Conservation (phyloP, 2,329 filamentous ascomycete species). For the Claviceps sp. region DNA sequence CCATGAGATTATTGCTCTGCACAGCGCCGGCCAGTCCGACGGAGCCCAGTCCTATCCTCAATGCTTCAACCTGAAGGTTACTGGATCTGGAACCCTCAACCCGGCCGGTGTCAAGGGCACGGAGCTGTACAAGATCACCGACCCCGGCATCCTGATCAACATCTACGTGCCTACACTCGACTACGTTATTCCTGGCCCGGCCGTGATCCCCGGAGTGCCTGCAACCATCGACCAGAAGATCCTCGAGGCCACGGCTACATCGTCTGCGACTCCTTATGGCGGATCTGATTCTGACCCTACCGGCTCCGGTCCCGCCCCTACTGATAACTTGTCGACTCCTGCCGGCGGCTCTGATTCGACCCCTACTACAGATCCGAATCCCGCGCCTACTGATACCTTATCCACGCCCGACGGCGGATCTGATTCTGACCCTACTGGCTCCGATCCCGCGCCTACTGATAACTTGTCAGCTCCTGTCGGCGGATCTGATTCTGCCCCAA, state of each 20-base stretch:
- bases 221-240: slow-evolving; percentile 14
- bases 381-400: no score
- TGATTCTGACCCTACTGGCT: no score
- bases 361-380: background rate
- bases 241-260: slow-evolving; percentile 13
- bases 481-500: background rate
- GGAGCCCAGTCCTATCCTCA: slow-evolving; percentile 40
- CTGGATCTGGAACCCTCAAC: slow-evolving; percentile 23
- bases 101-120: slow-evolving; percentile 22
- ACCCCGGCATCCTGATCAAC: slow-evolving; percentile 23
- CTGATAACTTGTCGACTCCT: background rate
- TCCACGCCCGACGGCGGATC: no score
- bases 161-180: slow-evolving; percentile 16
- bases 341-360: background rate
- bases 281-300: background rate
- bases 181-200: slow-evolving; percentile 21
- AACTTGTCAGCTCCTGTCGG: background rate
- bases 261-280: background rate
- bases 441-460: no score
- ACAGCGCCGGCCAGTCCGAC: slow-evolving; percentile 26
- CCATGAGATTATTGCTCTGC: slow-evolving; percentile 41
- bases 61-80: slow-evolving; percentile 36
- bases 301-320: background rate
- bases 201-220: slow-evolving; percentile 13
- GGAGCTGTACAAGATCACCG: slow-evolving; percentile 21